Conservation (phyloP, 768 basidiomycete species). For the Podaxis rugospora region DNA sequence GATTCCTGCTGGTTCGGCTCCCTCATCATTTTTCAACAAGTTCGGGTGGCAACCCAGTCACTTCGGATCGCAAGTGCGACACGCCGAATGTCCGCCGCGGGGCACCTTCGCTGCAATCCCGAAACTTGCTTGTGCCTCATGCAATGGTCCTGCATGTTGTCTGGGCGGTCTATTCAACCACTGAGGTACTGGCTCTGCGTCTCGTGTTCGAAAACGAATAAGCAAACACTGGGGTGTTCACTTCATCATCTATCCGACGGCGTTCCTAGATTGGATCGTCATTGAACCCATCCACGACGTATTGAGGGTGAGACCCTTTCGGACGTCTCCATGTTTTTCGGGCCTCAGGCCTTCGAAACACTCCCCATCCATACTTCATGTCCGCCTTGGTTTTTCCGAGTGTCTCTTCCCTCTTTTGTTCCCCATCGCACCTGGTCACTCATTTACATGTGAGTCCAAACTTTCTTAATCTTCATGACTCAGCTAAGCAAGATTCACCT, state of each 20-base stretch:
- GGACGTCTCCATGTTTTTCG: neutral
- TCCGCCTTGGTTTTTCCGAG: neutral
- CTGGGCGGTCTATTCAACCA: neutral
- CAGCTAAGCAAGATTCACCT: neutral
- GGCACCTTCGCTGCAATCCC: too few species aligned
- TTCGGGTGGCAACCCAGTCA: neutral
- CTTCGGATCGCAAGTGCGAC: neutral
- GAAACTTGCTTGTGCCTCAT: neutral
- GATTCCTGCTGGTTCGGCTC: neutral
- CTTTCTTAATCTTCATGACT: neutral
- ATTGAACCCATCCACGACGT: neutral
- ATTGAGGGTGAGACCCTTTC: conserved; percentile 1
- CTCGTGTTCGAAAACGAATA: neutral
- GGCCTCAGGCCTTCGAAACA: neutral
- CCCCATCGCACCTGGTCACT: neutral
- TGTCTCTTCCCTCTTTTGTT: neutral
- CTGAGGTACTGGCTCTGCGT: too few species aligned
- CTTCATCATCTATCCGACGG: neutral
- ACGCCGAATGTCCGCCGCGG: neutral
- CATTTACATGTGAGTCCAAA: neutral
- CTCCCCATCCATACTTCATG: neutral
- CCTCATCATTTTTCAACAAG: neutral
- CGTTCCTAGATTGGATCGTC: conserved; percentile 10
- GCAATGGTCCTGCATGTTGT: neutral
- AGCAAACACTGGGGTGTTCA: neutral